phyloP scores from a whole-genome alignment of 768 basidiomycete genomes.

The Termitomyces heimii region DNA sequence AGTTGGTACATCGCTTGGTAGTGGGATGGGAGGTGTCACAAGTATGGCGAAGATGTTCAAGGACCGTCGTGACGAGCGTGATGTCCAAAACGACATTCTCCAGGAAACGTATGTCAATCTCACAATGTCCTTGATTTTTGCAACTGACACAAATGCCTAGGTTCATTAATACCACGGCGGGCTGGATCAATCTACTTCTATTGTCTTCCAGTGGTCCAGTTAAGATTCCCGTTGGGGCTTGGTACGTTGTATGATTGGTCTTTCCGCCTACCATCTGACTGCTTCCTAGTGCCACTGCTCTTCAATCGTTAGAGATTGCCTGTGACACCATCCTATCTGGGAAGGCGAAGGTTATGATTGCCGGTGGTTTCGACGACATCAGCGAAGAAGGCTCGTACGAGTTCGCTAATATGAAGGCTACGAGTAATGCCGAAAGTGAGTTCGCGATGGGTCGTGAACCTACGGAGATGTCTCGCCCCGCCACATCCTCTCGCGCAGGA shows the following conservation, averaged over 20 bases:
- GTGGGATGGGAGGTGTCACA: slow-evolving; percentile 95
- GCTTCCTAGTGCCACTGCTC: slow-evolving; percentile 75
- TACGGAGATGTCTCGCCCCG: slow-evolving; percentile 97
- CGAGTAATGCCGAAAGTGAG: slow-evolving; percentile 94
- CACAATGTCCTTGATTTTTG: background rate
- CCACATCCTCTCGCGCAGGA: slow-evolving; percentile 93
- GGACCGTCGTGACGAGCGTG: slow-evolving; percentile 95
- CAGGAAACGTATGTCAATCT: slow-evolving; percentile 87
- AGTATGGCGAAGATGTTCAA: slow-evolving; percentile 97
- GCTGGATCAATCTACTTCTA: slow-evolving; percentile 94
- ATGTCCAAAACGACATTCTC: slow-evolving; percentile 96
- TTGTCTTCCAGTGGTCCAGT: slow-evolving; percentile 96
- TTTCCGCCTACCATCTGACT: slow-evolving; percentile 5
- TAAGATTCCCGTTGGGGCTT: slow-evolving; percentile 99
- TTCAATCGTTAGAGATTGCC: slow-evolving; percentile 98
- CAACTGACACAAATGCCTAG: slow-evolving; percentile 29
- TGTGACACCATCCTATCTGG: slow-evolving; percentile 90
- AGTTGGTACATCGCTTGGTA: slow-evolving; percentile 89
- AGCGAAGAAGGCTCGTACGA: slow-evolving; percentile 98
- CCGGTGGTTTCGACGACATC: slow-evolving; percentile 97
- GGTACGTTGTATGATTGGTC: slow-evolving; percentile 42
- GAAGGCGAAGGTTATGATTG: slow-evolving; percentile 99
- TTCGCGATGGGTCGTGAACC: slow-evolving; percentile 99
- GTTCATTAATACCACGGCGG: slow-evolving; percentile 98
- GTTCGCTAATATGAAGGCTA: slow-evolving; percentile 99